Base-by-base conservation (phyloP, 2,329 filamentous ascomycete species). In the Phialocephala subalpina region DNA sequence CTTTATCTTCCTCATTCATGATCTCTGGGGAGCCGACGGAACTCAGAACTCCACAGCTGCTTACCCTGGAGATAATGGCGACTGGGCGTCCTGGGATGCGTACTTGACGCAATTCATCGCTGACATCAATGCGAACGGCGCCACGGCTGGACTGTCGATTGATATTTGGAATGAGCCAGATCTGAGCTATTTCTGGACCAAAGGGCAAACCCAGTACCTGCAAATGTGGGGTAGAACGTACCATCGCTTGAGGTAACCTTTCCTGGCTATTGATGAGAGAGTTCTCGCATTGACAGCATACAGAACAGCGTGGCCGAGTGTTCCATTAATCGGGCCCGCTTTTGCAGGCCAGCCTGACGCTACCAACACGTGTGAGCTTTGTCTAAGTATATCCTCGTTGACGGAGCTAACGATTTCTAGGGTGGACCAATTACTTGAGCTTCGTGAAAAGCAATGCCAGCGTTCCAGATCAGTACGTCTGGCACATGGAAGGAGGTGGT, bases 91-190 rank as follows among this genome's bases (percentile, higher is more conserved):
- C 22, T 82, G 77, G 69, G 82, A 86, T 59, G 65, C 68, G 0
- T 85, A 82, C 62, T 67, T 84, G 0, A 73, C 77, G 0, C 77
- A 77, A 25, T 72, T 82, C 2, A 73, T 81, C 27, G 71, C 72
- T 0, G 81, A 78, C 59, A 74, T 82, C 12, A 78, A 76, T 27
- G 73, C 72, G 2, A 82, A 82, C 66, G 69, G 75, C 36, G 79
- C 77, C 72, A 75, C 71, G 22, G 74, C 74, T 0, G 78, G 77
- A 0, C 68, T 86, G 0, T 76, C 82, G 0, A 73, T 82, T 11
- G 84, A 86, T 60, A 80, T 85, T 40, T 86, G 84, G 84, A 86
- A 86, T 63, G 84, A 86, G 73, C 82, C 84, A 0, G 83, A 86
- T 62, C 20, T 73, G 11, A 64, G 68, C 11, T 52, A 12, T 3